phyloP scores from a whole-genome alignment of 257 asterid species.

The Fraxinus cuspidata region DNA sequence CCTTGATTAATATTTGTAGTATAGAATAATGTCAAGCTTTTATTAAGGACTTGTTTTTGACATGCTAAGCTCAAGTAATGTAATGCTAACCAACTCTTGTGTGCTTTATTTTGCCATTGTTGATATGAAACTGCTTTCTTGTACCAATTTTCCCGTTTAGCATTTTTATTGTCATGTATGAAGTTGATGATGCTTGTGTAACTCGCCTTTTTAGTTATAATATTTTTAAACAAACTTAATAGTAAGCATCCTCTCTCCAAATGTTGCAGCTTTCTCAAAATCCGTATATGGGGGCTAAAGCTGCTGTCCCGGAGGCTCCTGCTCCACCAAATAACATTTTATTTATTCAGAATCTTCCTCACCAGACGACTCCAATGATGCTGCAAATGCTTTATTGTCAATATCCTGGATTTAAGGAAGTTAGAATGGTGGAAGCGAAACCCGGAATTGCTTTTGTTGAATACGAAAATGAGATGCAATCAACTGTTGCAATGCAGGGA shows the following conservation, averaged over 20 bases:
- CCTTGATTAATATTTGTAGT: not conserved
- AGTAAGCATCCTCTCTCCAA: not conserved
- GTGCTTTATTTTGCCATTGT: not conserved
- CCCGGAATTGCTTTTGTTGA: constrained; percentile 98
- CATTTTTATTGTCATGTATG: not conserved
- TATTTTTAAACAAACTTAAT: not conserved
- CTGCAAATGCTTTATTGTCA: constrained; percentile 95
- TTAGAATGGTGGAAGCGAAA: constrained; percentile 90
- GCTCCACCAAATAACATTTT: constrained; percentile 95
- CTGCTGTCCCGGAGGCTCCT: constrained; percentile 77
- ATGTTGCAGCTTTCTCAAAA: constrained; percentile 74
- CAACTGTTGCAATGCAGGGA: constrained; percentile 82
- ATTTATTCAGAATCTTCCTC: constrained; percentile 90
- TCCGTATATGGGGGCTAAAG: constrained; percentile 68
- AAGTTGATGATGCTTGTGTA: not conserved
- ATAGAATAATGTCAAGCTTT: not conserved
- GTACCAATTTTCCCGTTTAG: not conserved
- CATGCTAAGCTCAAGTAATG: not conserved
- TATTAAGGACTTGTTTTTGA: not conserved
- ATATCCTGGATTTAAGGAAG: constrained; percentile 89
- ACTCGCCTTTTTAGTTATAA: not conserved
- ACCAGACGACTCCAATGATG: constrained; percentile 91
- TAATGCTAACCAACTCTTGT: not conserved
- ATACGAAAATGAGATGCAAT: constrained; percentile 90
- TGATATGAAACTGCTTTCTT: not conserved